A percentile compares a stretch with the other conserved stretches of the same genome.
Conservation (phyloP, 352 stramenopile species). For the Hyaloperonospora brassicae region DNA sequence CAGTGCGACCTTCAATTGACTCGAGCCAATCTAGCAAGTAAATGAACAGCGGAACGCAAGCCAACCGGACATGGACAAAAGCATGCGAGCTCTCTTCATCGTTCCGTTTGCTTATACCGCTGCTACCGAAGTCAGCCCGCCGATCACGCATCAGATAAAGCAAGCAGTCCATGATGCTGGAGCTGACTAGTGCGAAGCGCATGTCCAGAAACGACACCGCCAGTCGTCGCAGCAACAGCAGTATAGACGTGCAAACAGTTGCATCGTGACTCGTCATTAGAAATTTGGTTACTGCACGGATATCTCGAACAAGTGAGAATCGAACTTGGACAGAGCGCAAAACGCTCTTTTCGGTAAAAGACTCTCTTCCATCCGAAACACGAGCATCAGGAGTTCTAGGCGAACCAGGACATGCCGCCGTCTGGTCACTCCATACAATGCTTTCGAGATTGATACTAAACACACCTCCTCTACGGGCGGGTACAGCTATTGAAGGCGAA, state of each 20-base stretch:
- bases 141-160: conserved; percentile 46
- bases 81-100: conserved; percentile 8
- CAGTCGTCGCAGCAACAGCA: conserved; percentile 51
- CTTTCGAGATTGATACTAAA: conserved; percentile 71
- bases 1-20: conserved; percentile 69
- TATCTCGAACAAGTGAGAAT: conserved; percentile 61
- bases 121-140: conserved; percentile 8
- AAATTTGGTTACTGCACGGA: conserved; percentile 57
- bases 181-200: conserved; percentile 65
- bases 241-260: conserved; percentile 38
- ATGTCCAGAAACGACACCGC: conserved; percentile 67
- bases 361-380: conserved; percentile 19
- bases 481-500: conserved; percentile 17
- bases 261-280: conserved; percentile 51
- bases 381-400: conserved; percentile 13
- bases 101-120: conserved; percentile 1
- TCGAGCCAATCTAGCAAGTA: conserved; percentile 75
- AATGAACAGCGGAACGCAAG: conserved; percentile 58
- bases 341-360: conserved; percentile 19
- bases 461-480: conserved; percentile 47
- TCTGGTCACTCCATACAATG: conserved; percentile 78
- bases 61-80: conserved; percentile 36
- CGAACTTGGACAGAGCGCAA: conserved; percentile 51
- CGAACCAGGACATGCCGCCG: conserved; percentile 6
- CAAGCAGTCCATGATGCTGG: conserved; percentile 66